Conservation (phyloP, 139 green algal genomes). For the Micractinium sp. region DNA sequence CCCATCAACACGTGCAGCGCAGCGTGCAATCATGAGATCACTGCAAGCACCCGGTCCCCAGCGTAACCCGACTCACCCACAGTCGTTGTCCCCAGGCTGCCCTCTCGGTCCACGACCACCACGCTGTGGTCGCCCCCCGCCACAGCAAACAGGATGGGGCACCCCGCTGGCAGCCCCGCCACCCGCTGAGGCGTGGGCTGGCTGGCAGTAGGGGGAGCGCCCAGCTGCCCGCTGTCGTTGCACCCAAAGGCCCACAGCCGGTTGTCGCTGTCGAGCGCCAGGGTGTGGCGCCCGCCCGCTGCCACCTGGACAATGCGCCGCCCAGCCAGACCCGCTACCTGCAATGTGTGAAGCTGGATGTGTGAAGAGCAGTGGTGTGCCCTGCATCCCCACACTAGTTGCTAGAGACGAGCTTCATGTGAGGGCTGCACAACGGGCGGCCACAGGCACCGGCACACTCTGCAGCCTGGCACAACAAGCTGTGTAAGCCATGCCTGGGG, state of each 20-base stretch:
- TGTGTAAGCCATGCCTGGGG: too few relatives aligned
- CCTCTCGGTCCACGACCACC: background rate
- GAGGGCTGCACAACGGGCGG: too few relatives aligned
- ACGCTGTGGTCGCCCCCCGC: conserved; percentile 44
- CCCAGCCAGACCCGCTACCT: conserved; percentile 44
- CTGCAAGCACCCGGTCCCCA: too few relatives aligned
- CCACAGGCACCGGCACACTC: too few relatives aligned
- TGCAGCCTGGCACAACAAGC: too few relatives aligned
- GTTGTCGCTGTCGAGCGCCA: conserved; percentile 52
- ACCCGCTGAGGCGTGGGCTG: conserved; percentile 42
- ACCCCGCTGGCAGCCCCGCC: conserved; percentile 5
- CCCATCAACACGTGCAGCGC: too few relatives aligned
- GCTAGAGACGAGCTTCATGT: too few relatives aligned
- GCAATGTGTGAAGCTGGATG: background rate
- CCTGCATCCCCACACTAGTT: too few relatives aligned
- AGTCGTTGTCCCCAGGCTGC: background rate
- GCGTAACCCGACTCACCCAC: background rate
- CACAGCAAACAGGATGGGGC: conserved; percentile 34
- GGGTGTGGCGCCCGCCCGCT: conserved; percentile 66
- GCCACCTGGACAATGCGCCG: conserved; percentile 61
- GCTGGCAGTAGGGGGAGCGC: background rate
- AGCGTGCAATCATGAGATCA: too few relatives aligned
- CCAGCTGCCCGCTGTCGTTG: conserved; percentile 63
- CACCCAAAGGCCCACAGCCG: conserved; percentile 63
- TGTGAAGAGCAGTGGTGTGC: too few relatives aligned